Percentiles rank a stretch among this genome's conserved stretches.
Evolutionary conservation across 768 basidiomycete genomes (phyloP).

Genomic region (Floccularia luteovirens): DNA sequence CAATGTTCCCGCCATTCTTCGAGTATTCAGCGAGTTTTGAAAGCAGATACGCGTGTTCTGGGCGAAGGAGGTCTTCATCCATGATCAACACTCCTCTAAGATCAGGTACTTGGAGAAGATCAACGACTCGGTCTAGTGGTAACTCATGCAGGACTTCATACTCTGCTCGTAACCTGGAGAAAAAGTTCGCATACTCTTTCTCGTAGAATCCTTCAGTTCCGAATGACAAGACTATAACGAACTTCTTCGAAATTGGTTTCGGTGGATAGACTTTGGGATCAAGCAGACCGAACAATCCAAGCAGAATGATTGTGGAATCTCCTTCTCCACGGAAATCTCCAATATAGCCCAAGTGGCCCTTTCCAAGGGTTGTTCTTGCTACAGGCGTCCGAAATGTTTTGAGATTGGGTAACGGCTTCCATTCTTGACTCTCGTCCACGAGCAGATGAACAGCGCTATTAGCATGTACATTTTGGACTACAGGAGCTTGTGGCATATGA

Average conservation of each 20-base stretch:
- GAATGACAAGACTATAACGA: conserved; percentile 18
- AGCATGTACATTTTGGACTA: too few species aligned
- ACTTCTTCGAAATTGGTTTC: conserved; percentile 11
- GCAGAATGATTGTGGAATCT: conserved; percentile 17
- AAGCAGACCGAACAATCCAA: conserved; percentile 24
- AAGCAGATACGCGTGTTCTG: conserved; percentile 16
- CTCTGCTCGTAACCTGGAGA: conserved; percentile 11
- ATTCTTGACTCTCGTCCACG: too few species aligned
- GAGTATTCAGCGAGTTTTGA: conserved; percentile 23
- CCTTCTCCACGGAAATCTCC: conserved; percentile 22
- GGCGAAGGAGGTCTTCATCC: conserved; percentile 18
- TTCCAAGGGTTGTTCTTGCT: conserved; percentile 13
- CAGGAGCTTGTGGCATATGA: too few species aligned
- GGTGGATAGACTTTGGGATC: conserved; percentile 3
- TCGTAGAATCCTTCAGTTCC: conserved; percentile 8
- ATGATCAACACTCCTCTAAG: conserved; percentile 26
- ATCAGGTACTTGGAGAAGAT: conserved; percentile 19
- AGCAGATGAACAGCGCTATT: too few species aligned
- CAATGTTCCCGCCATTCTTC: conserved; percentile 25
- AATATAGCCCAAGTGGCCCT: conserved; percentile 24
- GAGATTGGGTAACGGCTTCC: conserved; percentile 12
- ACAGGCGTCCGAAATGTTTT: conserved; percentile 18
- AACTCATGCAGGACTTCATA: conserved; percentile 12
- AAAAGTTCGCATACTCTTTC: conserved; percentile 9
- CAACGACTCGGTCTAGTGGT: conserved; percentile 14